Base-by-base conservation (phyloP, 1,284 basidiomycete genomes). In the Trametes polyzona region DNA sequence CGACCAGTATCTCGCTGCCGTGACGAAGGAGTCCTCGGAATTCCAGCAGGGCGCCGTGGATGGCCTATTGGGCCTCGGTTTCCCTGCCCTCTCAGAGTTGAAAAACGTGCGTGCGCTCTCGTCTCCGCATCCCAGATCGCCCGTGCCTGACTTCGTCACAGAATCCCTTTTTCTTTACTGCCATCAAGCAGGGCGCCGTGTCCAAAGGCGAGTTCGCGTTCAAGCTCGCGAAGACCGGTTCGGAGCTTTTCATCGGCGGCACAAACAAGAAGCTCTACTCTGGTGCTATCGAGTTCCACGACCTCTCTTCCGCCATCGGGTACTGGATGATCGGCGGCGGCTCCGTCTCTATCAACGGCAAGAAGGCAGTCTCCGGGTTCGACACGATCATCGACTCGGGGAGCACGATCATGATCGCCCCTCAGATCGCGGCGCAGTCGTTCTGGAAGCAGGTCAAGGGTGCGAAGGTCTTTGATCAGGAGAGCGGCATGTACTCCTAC, bases 231-330 rank as follows among this genome's bases (percentile, higher is more conserved):
- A 59, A 64, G 41, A 67, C 69, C 23, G 79, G 77, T 52, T 79
- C 79, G 2, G 74, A 78, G 65, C 74, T 84, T 26, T 79, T 70
- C 68, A 73, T 86, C 47, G 83, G 83, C 42, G 79, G 80, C 7
- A 66, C 70, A 12, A 73, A 82, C 65, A 17, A 50, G 4, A 55
- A 63, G 6, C 69, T 71, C 26, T 76, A 72, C 69, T 64, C 65
- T 2, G 77, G 76, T 23, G 47, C 60, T 23, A 68, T 79, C 58
- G 72, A 74, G 53, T 82, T 71, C 69, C 68, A 74, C 63, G 6
- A 43, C 64, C 64, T 65, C 62, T 69, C 67, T 29, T 52, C 50
- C 21, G 17, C 30, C 26, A 24, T 53, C 4, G 78, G 72, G 5
- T 81, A 67, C 64, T 82, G 78, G 78, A 70, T 78, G 55, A 71